Conservation (phyloP, 306 rosid species). For the Ormosia semicastrata region DNA sequence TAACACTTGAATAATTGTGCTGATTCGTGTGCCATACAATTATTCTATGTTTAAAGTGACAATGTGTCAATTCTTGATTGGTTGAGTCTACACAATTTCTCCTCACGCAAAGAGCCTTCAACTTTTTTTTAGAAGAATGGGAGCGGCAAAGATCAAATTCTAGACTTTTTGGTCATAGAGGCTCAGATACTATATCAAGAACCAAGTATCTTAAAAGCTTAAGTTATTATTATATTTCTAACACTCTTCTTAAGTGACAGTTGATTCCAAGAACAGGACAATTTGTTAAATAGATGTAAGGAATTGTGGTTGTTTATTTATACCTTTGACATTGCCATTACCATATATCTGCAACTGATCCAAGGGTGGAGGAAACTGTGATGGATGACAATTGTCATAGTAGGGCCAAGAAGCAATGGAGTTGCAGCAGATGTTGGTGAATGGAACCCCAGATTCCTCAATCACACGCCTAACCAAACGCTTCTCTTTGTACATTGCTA, state of each 20-base stretch:
- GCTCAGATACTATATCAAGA: too few species aligned
- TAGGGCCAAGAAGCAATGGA: slow-evolving; percentile 93
- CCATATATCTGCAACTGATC: slow-evolving; percentile 68
- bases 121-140: too few species aligned
- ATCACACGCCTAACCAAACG: slow-evolving; percentile 46
- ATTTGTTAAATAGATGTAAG: background rate
- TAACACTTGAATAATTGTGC: too few species aligned
- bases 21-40: too few species aligned
- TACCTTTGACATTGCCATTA: slow-evolving; percentile 69
- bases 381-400: slow-evolving; percentile 60
- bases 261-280: background rate
- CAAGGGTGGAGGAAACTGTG: slow-evolving; percentile 72
- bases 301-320: background rate
- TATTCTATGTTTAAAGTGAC: too few species aligned
- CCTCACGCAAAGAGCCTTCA: too few species aligned
- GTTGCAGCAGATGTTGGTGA: slow-evolving; percentile 67
- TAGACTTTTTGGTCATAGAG: too few species aligned
- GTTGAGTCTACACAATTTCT: too few species aligned
- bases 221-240: too few species aligned
- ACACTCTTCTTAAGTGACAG: background rate
- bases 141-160: too few species aligned
- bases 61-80: too few species aligned
- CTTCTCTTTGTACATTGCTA: slow-evolving; percentile 52
- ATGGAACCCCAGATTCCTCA: slow-evolving; percentile 56
- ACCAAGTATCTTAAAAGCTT: too few species aligned